Evolutionary conservation across 192 early-diverging fungal species (phyloP), one percentile per base, ranked within the genome.

Genomic region (Coemansia sp.): DNA sequence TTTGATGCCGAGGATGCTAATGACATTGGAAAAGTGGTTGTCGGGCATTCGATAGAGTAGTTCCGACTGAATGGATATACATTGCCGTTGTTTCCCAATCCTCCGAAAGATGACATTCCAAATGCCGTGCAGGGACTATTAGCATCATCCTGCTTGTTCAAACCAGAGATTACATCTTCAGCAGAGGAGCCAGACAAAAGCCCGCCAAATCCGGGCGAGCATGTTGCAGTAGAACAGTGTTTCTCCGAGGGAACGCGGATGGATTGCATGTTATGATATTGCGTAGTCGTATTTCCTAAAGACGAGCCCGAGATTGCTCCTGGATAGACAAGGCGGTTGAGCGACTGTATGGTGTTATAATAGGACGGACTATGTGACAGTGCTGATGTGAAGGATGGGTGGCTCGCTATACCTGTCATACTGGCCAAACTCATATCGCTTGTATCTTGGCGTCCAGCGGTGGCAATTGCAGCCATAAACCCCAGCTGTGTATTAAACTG

Each of bases 301-400:
- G 55, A 39, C 19, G 54, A 32, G 16, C 52, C 26, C 3, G 70
- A 37, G 11, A 49, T 22, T 0, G 66, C 40, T 26, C 26, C 26
- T 26, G 77, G 56, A 41, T 76, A 81, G 13, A 67, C 57, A 39
- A 81, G 52, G 11, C 64, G 74, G n/a, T 69, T 62, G 4, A 81
- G 67, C 10, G 78, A 66, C 37, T 81, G 78, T 19, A 81, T 55
- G 12, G 78, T 55, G 57, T 51, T 65, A 47, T 76, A 81, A 42
- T 81, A 81, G 18, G 67, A 32, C 18, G 73, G 37, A 43, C 49
- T 62, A 26, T 67, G 73, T 5, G 73, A 43, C 47, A 81, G 63
- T 6, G 64, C 41, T 2, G 73, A 59, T 36, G 68, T 57, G 7
- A 80, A 63, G 16, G 73, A 57, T 5, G 6, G 49, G 16, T 69